Conservation (phyloP, 345 rosid species). For the Citrus maxima region DNA sequence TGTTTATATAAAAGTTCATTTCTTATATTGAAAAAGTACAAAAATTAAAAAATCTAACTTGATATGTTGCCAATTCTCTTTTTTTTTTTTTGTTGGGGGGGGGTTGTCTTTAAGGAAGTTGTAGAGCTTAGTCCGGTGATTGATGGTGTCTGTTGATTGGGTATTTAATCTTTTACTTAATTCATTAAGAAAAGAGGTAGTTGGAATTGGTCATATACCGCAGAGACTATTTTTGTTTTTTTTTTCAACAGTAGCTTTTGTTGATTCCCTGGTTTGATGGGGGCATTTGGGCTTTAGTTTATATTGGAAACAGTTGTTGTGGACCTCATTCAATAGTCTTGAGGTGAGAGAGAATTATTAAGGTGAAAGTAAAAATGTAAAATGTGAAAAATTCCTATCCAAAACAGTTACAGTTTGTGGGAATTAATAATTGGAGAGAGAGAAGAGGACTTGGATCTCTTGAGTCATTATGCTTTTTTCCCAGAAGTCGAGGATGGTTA, state of each 20-base stretch:
- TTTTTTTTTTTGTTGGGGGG: too few relatives aligned
- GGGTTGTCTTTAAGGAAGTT: not conserved
- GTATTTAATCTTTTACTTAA: not conserved
- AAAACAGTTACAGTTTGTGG: constrained; percentile 6
- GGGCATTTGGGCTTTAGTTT: not conserved
- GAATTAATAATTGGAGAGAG: constrained; percentile 25
- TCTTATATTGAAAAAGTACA: not conserved
- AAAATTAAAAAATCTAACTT: not conserved
- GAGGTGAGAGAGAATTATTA: constrained; percentile 29
- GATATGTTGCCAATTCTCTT: not conserved
- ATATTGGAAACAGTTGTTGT: constrained; percentile 5
- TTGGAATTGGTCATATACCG: not conserved
- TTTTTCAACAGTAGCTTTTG: not conserved
- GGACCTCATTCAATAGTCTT: constrained; percentile 20
- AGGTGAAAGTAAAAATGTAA: constrained; percentile 17
- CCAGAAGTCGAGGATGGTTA: not conserved
- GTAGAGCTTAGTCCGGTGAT: not conserved
- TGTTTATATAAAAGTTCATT: not conserved
- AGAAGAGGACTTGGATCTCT: constrained; percentile 2
- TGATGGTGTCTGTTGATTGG: constrained; percentile 4
- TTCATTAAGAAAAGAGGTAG: too few relatives aligned
- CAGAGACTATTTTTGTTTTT: constrained; percentile 1
- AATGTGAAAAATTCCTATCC: constrained; percentile 10
- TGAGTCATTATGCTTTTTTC: not conserved
- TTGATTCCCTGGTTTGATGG: not conserved